Base-by-base conservation (phyloP, 2,329 filamentous ascomycete genomes). In the Aspergillus fischeri region DNA sequence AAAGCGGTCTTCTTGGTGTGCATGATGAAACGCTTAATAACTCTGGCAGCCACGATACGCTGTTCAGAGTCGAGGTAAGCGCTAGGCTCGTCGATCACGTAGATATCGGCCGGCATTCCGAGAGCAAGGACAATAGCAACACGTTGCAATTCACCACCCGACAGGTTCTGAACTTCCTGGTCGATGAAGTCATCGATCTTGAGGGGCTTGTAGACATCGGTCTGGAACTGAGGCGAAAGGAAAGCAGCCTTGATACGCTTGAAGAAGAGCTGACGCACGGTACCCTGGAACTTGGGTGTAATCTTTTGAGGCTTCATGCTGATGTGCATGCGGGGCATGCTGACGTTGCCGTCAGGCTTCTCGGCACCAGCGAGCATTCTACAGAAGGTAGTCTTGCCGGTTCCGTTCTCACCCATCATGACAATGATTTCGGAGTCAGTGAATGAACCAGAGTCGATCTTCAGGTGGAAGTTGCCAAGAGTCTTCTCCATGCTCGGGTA, bases 21-120 rank as follows among this genome's bases (percentile, higher is more conserved):
- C 94, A 99, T 99, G 78, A 99, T 99, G 84, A 96, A 99, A 65
- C 94, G 89, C 84, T 99, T 99, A 81, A 99, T 99, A 73, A 99
- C 95, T 73, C 92, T 89, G 49, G 93, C 89, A 60, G 92, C 93
- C 68, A 99, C 88, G 72, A 99, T 96, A 89, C 94, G 93, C 80
- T 99, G 94, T 80, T 99, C 94, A 51, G 94, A 97, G 76, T 99
- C 94, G 58, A 99, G 89, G 78, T 99, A 99, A 61, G 92, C 92
- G 66, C 90, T 94, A 49, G 94, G 94, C 80, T 99, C 94, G 73
- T 99, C 94, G 71, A 99, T 99, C 63, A 99, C 83, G 77, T 99
- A 99, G 72, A 99, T 97, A 71, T 99, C 94, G 56, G 94, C 94
- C 32, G 94, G 94, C 48, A 96, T 84, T 73, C 94, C 94, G 25